Conservation (phyloP, 2,329 filamentous ascomycete genomes). For the Epichloe baconii region DNA sequence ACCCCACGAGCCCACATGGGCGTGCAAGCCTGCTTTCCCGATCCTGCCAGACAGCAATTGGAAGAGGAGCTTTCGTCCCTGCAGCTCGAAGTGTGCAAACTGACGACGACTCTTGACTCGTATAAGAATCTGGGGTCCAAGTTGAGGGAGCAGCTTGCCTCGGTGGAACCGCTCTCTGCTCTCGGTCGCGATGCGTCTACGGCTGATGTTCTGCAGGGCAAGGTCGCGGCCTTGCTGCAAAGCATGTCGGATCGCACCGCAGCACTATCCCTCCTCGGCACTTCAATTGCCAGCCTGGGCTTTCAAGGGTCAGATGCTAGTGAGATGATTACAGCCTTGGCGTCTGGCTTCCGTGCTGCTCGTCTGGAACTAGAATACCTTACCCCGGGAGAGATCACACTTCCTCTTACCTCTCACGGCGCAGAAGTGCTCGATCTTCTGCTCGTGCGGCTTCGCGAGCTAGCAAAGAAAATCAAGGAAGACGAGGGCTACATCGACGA, state of each 20-base stretch:
- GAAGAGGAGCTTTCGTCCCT: slow-evolving; percentile 36
- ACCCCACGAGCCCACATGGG: slow-evolving; percentile 18
- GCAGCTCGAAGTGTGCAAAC: slow-evolving; percentile 33
- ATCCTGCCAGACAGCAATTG: slow-evolving; percentile 28
- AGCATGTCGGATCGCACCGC: slow-evolving; percentile 35
- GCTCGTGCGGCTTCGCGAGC: slow-evolving; percentile 33
- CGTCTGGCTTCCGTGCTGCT: slow-evolving; percentile 38
- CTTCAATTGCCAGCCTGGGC: slow-evolving; percentile 34
- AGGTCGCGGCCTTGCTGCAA: slow-evolving; percentile 29
- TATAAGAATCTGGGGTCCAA: slow-evolving; percentile 30
- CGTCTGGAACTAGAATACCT: slow-evolving; percentile 50
- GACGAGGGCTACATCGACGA: slow-evolving; percentile 45
- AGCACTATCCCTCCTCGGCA: slow-evolving; percentile 30
- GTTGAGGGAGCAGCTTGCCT: slow-evolving; percentile 22
- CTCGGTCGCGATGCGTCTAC: slow-evolving; percentile 7
- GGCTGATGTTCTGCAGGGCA: slow-evolving; percentile 25
- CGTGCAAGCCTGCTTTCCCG: slow-evolving; percentile 29
- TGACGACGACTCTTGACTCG: slow-evolving; percentile 32
- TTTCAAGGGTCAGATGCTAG: slow-evolving; percentile 34
- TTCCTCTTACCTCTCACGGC: slow-evolving; percentile 39
- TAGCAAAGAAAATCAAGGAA: slow-evolving; percentile 32
- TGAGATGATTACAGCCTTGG: slow-evolving; percentile 36
- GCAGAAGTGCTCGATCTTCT: slow-evolving; percentile 43
- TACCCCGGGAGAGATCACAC: slow-evolving; percentile 41
- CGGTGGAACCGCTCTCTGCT: slow-evolving; percentile 6